Conservation (phyloP, 2,329 filamentous ascomycete genomes). For the Colletotrichum lini region DNA sequence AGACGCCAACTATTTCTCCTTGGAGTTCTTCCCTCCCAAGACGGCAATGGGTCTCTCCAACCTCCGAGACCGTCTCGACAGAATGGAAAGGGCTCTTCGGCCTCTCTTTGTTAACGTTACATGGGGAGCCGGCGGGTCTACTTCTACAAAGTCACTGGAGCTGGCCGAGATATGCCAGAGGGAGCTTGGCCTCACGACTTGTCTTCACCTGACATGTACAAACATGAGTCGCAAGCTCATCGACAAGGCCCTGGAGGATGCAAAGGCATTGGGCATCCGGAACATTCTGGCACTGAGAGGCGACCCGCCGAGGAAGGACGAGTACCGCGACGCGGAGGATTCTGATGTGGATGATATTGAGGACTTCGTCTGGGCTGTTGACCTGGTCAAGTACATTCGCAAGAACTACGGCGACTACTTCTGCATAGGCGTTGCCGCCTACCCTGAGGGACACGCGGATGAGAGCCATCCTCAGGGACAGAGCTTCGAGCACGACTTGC, state of each 20-base stretch:
- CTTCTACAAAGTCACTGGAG: conserved; percentile 90
- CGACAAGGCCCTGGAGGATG: conserved; percentile 90
- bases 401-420: conserved; percentile 93
- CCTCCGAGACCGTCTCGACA: conserved; percentile 90
- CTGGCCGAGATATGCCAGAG: conserved; percentile 95
- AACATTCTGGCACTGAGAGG: conserved; percentile 95
- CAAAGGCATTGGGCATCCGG: conserved; percentile 89
- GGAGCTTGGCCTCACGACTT: conserved; percentile 92
- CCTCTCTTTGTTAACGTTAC: conserved; percentile 98
- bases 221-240: conserved; percentile 93
- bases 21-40: conserved; percentile 99
- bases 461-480: conserved; percentile 83
- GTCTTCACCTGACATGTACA: conserved; percentile 95
- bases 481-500: conserved; percentile 83
- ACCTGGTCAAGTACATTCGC: conserved; percentile 91
- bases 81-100: conserved; percentile 92
- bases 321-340: conserved; percentile 80
- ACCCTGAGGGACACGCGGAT: conserved; percentile 95
- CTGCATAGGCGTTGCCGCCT: conserved; percentile 93
- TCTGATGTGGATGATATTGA: conserved; percentile 75
- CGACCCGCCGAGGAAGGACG: conserved; percentile 89
- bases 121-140: conserved; percentile 97
- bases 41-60: conserved; percentile 96
- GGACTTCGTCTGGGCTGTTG: conserved; percentile 90
- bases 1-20: conserved; percentile 89